Percentiles rank a stretch among this genome's conserved stretches.
Conservation (phyloP, 163 green algal genomes). For the Prototheca cutis region DNA sequence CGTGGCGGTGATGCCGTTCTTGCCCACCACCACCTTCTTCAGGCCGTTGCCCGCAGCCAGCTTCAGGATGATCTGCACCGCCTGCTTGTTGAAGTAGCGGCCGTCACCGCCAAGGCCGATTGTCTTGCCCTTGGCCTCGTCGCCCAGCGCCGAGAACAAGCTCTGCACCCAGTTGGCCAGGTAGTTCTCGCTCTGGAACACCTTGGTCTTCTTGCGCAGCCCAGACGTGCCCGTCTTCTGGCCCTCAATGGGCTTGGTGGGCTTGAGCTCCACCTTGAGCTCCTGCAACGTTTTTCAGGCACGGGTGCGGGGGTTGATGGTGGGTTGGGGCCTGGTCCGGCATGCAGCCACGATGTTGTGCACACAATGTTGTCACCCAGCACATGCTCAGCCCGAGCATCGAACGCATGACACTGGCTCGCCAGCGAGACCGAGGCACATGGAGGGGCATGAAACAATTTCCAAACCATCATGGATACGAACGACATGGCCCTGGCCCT, state of each 20-base stretch:
- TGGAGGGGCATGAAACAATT: too few relatives aligned
- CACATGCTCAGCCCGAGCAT: too few relatives aligned
- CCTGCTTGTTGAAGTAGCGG: conserved; percentile 95
- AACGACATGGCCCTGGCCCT: too few relatives aligned
- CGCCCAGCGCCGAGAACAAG: conserved; percentile 86
- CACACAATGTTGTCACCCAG: too few relatives aligned
- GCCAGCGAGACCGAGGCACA: too few relatives aligned
- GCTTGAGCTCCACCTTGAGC: conserved; percentile 65
- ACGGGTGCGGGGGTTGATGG: too few relatives aligned
- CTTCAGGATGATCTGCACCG: conserved; percentile 93
- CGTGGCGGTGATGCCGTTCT: conserved; percentile 89
- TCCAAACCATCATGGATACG: too few relatives aligned
- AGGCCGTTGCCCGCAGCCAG: conserved; percentile 89
- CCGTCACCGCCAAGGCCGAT: conserved; percentile 93
- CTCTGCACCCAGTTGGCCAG: conserved; percentile 97
- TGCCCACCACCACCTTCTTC: conserved; percentile 69
- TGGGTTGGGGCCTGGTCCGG: neutral
- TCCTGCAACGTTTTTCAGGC: too few relatives aligned
- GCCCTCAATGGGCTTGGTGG: conserved; percentile 92
- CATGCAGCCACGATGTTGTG: too few relatives aligned
- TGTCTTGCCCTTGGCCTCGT: conserved; percentile 72
- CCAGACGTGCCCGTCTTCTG: conserved; percentile 97
- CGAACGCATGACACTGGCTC: too few relatives aligned
- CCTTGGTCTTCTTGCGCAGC: conserved; percentile 96
- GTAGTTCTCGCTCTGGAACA: conserved; percentile 83